Percentiles rank a stretch among this genome's conserved stretches.
Evolutionary conservation across 2,329 filamentous ascomycete genomes (phyloP).

Genomic region (Ophiosphaerella narmari): DNA sequence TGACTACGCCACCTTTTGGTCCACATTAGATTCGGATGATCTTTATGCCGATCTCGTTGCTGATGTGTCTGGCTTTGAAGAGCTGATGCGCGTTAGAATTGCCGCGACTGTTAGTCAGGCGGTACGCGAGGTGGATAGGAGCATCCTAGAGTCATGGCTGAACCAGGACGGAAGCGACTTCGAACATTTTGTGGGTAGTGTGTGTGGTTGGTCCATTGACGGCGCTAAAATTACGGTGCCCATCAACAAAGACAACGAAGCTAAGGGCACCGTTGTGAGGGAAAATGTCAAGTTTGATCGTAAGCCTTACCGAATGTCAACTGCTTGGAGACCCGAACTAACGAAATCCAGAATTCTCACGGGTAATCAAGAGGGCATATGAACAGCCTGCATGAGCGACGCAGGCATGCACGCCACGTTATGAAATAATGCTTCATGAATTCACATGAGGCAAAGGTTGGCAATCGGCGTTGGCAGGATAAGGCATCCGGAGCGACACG

Average conservation of each 20-base stretch:
- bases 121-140: conserved; percentile 68
- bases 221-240: conserved; percentile 73
- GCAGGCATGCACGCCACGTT: conserved; percentile 10
- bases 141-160: conserved; percentile 56
- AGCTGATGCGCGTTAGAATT: conserved; percentile 87
- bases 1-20: conserved; percentile 92
- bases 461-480: conserved; percentile 15
- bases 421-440: conserved; percentile 18
- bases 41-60: conserved; percentile 94
- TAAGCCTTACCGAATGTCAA: conserved; percentile 36
- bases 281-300: conserved; percentile 92
- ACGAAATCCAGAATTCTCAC: conserved; percentile 37
- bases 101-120: conserved; percentile 87
- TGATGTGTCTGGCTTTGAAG: conserved; percentile 94
- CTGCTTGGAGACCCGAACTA: conserved; percentile 7
- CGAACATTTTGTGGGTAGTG: conserved; percentile 55
- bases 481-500: conserved; percentile 12
- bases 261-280: conserved; percentile 90
- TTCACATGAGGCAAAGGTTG: conserved; percentile 2
- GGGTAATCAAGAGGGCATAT: conserved; percentile 44
- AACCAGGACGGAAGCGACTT: conserved; percentile 54
- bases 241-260: conserved; percentile 87
- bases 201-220: conserved; percentile 82
- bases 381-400: conserved; percentile 43
- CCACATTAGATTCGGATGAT: conserved; percentile 88